Base-by-base conservation (phyloP, 2,329 filamentous ascomycete genomes). In the Fusarium tjaetaba region DNA sequence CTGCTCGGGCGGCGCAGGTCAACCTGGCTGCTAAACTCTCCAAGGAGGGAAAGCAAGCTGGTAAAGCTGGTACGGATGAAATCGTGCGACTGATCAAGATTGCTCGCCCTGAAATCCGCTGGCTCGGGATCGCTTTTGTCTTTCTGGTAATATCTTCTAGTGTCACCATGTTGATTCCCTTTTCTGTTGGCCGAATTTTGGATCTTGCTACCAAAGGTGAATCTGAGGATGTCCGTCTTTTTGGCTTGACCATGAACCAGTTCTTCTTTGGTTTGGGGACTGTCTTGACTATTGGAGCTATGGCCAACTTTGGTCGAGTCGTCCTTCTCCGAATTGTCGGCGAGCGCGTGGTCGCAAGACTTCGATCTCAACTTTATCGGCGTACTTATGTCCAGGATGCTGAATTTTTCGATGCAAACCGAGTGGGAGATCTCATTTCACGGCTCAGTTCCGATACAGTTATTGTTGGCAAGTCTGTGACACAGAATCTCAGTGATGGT, bases 391-490 rank as follows among this genome's bases (percentile, higher is more conserved):
- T 96, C n/a, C 96, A 99, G 82, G 96, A 99, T 82, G 96, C 96
- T 66, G 96, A 98, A 79, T 99, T 99, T 85, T 99, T 99, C 80
- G 96, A 99, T 81, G 96, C 96, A 43, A 99, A 99, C 84, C 90
- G 96, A 32, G 95, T 98, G 32, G 96, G 96, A 81, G 96, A 99
- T 81, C 86, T 99, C 76, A 98, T 99, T 79, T 98, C 96, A 42
- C 92, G 97, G 42, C 90, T 99, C 51, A 95, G 96, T 78, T 97
- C 95, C 5, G 97, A 99, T 81, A 98, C 96, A 2, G 94, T 98
- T 79, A 97, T 99, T 79, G 96, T 99, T 61, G 96, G 96, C 80
- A 99, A 99, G 84, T 97, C 95, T 78, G 97, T 99, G 74, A 99
- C 96, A 1, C 96, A 98, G 80, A 99, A 99, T 80, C 86, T 99